Base-by-base conservation (phyloP, 2,329 filamentous ascomycete genomes). In the Alternaria sp. region DNA sequence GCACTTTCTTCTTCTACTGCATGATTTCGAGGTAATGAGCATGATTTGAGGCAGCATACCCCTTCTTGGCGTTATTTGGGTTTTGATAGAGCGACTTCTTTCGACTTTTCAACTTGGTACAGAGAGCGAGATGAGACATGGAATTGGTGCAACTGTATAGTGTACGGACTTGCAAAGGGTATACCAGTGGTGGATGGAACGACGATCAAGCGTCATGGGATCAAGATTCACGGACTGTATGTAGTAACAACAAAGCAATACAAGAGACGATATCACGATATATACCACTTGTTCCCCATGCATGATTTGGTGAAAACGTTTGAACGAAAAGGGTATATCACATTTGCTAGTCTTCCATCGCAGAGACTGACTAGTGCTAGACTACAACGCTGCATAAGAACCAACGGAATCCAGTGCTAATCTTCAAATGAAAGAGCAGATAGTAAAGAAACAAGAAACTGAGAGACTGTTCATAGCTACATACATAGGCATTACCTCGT, bases 321-420 rank as follows among this genome's bases (percentile, higher is more conserved):
- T 22, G 26, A 51, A 34, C n/a, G 48, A 54, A 58, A 58, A 56
- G 59, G 59, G 54, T 62, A 62, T 62, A 62, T 62, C 42, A 51
- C 41, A 52, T 42, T 52, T 36, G 26, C 54, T 46, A 38, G 18
- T 53, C 41, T 43, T 5, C 8, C 30, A 44, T 36, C n/a, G 51
- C 41, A 54, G 32, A 32, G 26, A 52, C 49, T 22, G 41, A 36
- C 41, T 54, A 28, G 42, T 34, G 22, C 20, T 49, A 49, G 26
- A 42, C 26, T 44, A 47, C 39, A 54, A 42, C 36, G 49, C 36
- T 39, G 49, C 42, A 47, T 54, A 16, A 54, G 51, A 54, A 54
- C 41, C 43, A 54, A 46, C 51, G 18, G 28, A 44, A 49, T 49
- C 30, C 46, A 49, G 46, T 49, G 32, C 46, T 49, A 36, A 36